These are phyloP conservation scores for Aquilaria malaccensis DNA, from an alignment of 345 rosid genomes.

Conservation along the genomic window DNA sequence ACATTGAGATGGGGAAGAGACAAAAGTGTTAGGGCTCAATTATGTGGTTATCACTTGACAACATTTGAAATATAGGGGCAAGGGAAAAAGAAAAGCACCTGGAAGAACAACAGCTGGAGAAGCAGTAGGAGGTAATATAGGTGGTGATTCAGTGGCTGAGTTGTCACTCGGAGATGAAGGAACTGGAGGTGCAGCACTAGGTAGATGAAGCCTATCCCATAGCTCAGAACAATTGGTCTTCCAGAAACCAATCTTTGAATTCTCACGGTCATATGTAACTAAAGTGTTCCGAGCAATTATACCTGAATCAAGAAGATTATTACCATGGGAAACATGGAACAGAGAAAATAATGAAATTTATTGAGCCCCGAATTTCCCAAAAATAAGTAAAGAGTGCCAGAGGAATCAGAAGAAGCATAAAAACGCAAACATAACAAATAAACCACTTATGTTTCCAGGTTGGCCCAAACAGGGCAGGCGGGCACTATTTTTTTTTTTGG, in stretches of 20 bases:
- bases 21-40: too few relatives aligned
- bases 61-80: too few relatives aligned
- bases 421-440: too few relatives aligned
- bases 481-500: too few relatives aligned
- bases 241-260: constrained; percentile 87
- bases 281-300: constrained; percentile 83
- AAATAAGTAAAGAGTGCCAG: neutral
- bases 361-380: constrained; percentile 1
- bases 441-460: too few relatives aligned
- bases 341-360: neutral
- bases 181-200: constrained; percentile 35
- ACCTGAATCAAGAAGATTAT: constrained; percentile 32
- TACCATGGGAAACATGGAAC: constrained; percentile 1
- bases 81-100: constrained; percentile 21
- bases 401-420: too few relatives aligned
- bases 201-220: constrained; percentile 62
- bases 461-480: too few relatives aligned
- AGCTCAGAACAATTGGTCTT: constrained; percentile 94
- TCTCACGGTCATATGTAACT: constrained; percentile 79
- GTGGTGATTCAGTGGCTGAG: constrained; percentile 28
- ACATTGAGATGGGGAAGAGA: too few relatives aligned
- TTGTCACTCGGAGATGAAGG: constrained; percentile 32
- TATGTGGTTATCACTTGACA: too few relatives aligned
- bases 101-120: constrained; percentile 25
- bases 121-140: constrained; percentile 30